Conservation (phyloP, 139 green algal genomes). For the Axilococcus clingmanii region DNA sequence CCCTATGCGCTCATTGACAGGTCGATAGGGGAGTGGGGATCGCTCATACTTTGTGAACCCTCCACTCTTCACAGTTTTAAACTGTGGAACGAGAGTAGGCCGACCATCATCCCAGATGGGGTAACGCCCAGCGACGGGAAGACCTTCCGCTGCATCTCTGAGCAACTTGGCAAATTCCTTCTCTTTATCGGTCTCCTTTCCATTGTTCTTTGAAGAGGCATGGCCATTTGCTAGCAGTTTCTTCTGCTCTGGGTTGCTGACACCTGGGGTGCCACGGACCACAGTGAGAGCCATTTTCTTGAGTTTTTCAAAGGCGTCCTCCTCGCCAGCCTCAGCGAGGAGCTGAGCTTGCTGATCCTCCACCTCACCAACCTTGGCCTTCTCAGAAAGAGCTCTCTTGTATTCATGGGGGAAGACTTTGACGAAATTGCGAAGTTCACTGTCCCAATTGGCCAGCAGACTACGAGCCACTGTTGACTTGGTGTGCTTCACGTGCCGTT, state of each 20-base stretch:
- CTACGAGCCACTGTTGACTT: conserved; percentile 37
- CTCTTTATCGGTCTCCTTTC: conserved; percentile 9
- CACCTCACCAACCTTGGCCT: conserved; percentile 36
- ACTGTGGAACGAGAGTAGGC: conserved; percentile 43
- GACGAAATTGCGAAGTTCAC: conserved; percentile 43
- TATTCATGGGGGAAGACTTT: conserved; percentile 72
- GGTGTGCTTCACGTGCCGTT: conserved; percentile 78
- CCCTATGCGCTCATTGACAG: conserved; percentile 64
- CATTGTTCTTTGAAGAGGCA: not conserved
- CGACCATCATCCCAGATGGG: conserved; percentile 60
- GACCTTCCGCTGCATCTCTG: conserved; percentile 38
- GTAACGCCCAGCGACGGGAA: conserved; percentile 34
- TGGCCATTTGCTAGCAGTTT: not conserved
- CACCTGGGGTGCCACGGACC: not conserved
- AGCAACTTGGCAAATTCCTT: conserved; percentile 34
- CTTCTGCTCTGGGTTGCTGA: not conserved
- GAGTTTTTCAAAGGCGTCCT: conserved; percentile 76
- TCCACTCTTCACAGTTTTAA: conserved; percentile 52
- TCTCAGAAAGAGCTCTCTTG: conserved; percentile 46
- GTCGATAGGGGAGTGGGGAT: conserved; percentile 71
- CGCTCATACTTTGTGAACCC: conserved; percentile 88
- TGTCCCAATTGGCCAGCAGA: conserved; percentile 69
- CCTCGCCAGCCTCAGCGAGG: conserved; percentile 22
- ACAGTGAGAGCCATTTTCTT: conserved; percentile 46
- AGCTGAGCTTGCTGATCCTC: conserved; percentile 44